These are phyloP conservation scores for Petunia secreta DNA, from an alignment of 257 asterid genomes.

Conservation along the genomic window DNA sequence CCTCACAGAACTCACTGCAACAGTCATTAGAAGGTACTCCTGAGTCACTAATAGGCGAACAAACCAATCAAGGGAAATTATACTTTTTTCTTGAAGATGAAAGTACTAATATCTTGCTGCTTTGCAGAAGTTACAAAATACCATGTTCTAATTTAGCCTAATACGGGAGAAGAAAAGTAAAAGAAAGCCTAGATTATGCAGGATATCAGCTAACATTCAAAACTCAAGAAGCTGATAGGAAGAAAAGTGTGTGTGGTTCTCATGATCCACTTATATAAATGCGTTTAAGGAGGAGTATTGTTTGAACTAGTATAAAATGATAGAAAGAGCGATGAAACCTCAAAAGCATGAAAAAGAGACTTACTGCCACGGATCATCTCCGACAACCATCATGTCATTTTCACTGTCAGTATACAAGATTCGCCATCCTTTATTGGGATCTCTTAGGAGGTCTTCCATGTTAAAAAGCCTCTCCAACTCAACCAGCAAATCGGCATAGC, in stretches of 20 bases:
- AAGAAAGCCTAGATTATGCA: neutral
- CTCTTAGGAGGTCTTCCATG: conserved; percentile 87
- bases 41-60: neutral
- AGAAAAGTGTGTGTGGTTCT: neutral
- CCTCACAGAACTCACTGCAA: conserved; percentile 83
- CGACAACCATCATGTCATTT: conserved; percentile 97
- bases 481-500: conserved; percentile 65
- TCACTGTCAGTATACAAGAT: conserved; percentile 91
- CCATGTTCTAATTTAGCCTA: neutral
- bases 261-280: neutral
- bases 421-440: conserved; percentile 88
- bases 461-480: conserved; percentile 83
- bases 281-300: neutral
- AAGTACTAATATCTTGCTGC: neutral
- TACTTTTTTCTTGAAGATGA: neutral
- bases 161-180: neutral
- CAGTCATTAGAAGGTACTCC: neutral
- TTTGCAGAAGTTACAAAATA: conserved; percentile 4
- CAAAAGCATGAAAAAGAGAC: conserved; percentile 35
- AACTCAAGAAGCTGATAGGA: neutral
- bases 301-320: neutral
- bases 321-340: neutral
- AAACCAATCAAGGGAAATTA: neutral
- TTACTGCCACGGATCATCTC: conserved; percentile 99
- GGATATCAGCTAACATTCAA: neutral